Evolutionary conservation across 2,329 filamentous ascomycete species (phyloP), one percentile per base, ranked within the genome.

Genomic region (Botrytis squamosa): DNA sequence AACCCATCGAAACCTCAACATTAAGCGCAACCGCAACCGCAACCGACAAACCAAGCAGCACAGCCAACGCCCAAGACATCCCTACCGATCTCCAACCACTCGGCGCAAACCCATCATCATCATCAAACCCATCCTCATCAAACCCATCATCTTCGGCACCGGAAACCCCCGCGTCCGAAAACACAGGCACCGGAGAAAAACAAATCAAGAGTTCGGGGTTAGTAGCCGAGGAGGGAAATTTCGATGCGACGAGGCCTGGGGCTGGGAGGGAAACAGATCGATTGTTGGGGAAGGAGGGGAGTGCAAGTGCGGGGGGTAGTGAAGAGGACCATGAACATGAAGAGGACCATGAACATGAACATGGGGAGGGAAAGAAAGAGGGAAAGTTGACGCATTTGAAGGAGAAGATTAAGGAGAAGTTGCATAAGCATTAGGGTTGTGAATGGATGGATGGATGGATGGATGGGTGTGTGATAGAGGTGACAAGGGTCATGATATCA

Each of bases 401-500:
- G 75, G 85, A 90, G 73, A 91, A 91, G 84, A 88, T 93, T 82
- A 93, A 92, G 87, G 86, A 87, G 73, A 92, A 92, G 84, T 82
- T 92, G 74, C 90, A 92, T 82, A 79, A 78, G 70, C 71, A 78
- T 66, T 75, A 76, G 25, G 64, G 10, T 4, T 12, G 49, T 25
- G 16, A 1, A 44, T 42, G 10, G 40, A 33, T 42, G 12, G 42
- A 40, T 42, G 12, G 42, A 40, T 29, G 29, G 29, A 29, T 29
- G 29, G 29, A 29, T 42, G 14, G 18, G 8, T 8, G 44, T 7
- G 33, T 33, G 33, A 33, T 33, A 33, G 33, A 4, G 33, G 33
- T 33, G 3, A 33, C 33, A 33, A 4, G 33, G 33, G 14, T 42
- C 3, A 42, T 42, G 12, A 55, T 57, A 18, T 57, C 7, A 57